Evolutionary conservation across 768 basidiomycete genomes (phyloP), one percentile per base, ranked within the genome.

Genomic region (Mrakia gelida): DNA sequence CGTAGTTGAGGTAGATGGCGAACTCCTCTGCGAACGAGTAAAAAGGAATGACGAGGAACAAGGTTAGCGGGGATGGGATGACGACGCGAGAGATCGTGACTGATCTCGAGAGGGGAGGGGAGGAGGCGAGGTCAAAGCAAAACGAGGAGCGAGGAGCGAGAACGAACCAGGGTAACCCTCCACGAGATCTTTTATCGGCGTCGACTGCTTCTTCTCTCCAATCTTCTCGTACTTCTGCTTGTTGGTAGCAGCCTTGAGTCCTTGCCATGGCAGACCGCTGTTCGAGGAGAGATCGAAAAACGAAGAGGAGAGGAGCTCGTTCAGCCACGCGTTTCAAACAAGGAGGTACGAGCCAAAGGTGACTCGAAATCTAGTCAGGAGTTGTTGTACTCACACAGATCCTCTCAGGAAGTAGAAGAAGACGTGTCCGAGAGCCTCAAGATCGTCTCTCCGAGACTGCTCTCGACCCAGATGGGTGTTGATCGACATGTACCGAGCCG

Each of bases 141-240:
- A 76, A 79, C 65, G 15, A 45, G 78, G 65, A 45, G 54, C 10
- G 52, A 79, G 45, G 71, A 32, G 78, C 70, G 61, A 75, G 52
- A 56, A 84, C 88, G 79, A 81, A 94, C 94, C 94, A 71, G 97
- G 96, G 87, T 91, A 95, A 77, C 94, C 93, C 81, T 98, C 97
- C 82, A 92, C 94, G 34, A 99, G 88, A 83, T 99, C 97, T 86
- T 94, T 96, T 85, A 99, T 98, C 10, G 92, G 92, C 41, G 97
- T 98, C 21, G 92, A 92, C 87, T 98, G 97, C 88, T 86, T 99
- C 91, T 99, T 99, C 88, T 99, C 96, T 80, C 96, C 96, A 84
- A 99, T 99, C 88, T 98, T 99, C 88, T 99, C 96, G 86, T 99
- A 99, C 88, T 98, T 98, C 85, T 98, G 97, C 87, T 99, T 99